phyloP scores from a whole-genome alignment of 2,329 filamentous ascomycete species.

The Cladosporium cucumerinum region DNA sequence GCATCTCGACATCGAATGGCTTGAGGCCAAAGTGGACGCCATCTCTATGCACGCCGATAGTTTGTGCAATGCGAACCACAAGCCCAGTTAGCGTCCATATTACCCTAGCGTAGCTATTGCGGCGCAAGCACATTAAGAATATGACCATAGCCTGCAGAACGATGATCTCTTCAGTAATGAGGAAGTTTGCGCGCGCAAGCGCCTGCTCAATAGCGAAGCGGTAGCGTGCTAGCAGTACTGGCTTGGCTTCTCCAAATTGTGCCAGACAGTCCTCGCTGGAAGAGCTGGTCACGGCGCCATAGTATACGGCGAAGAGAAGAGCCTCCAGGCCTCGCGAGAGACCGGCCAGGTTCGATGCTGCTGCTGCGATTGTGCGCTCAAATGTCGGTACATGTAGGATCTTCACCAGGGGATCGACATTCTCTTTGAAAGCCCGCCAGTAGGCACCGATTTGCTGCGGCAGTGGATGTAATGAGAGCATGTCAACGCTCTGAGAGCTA shows the following conservation, averaged over 20 bases:
- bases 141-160: slow-evolving; percentile 61
- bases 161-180: slow-evolving; percentile 60
- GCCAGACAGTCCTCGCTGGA: slow-evolving; percentile 46
- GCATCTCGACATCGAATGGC: slow-evolving; percentile 60
- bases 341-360: slow-evolving; percentile 57
- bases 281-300: slow-evolving; percentile 54
- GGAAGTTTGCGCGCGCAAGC: slow-evolving; percentile 59
- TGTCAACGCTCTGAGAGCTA: slow-evolving; percentile 65
- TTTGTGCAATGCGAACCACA: slow-evolving; percentile 57
- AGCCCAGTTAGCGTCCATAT: slow-evolving; percentile 60
- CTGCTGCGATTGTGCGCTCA: slow-evolving; percentile 59
- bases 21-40: slow-evolving; percentile 53
- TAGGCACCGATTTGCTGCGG: slow-evolving; percentile 63
- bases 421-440: slow-evolving; percentile 69
- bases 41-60: slow-evolving; percentile 59
- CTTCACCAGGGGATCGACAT: slow-evolving; percentile 70
- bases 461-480: slow-evolving; percentile 62
- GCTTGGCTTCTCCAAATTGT: slow-evolving; percentile 52
- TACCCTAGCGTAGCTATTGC: slow-evolving; percentile 49
- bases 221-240: slow-evolving; percentile 51
- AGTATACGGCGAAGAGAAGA: slow-evolving; percentile 61
- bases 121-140: slow-evolving; percentile 57
- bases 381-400: slow-evolving; percentile 67
- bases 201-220: slow-evolving; percentile 63
- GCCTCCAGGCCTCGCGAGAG: slow-evolving; percentile 58